Base-by-base conservation (phyloP, 305 asterid genomes). In the Fraxinus baroniana region DNA sequence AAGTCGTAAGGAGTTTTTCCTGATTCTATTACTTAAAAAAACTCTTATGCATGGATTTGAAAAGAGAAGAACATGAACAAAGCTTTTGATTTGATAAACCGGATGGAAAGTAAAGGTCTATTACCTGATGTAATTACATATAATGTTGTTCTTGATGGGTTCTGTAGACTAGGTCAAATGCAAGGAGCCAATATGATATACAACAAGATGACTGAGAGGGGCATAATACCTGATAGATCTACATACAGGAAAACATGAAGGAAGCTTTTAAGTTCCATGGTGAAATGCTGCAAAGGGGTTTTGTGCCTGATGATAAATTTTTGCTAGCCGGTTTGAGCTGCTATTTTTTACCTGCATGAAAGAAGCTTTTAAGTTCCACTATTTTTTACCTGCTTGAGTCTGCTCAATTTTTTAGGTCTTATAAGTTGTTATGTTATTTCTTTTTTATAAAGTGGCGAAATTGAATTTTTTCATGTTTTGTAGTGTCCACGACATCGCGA, bases 251-350 rank as follows among this genome's bases (percentile, higher is more conserved):
- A 20, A 89, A 91, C 87, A 24, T 90, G 82, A 89, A 86, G 85
- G 94, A 92, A 86, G 98, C 97, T 81, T 92, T 91, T 86, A 77
- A 30, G 77, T 49, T 94, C 70, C 98, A 94, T 66, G 94, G 91
- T 86, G 93, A 91, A 82, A 94, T 94, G 97, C 84, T 94, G 89
- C 86, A 81, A 78, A 83, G 74, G 89, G 97, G 95, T 9, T 94
- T 94, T 74, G 89, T 81, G 81, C 98, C 94, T 7, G 98, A 92
- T 84, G 97, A 94, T 79, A 91, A 88, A 79, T 92, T 90, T 86
- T 94, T 90, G 90, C 78, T 15, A 62, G 44, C 13, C 37, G 41
- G 46, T 46, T 83, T 76, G 55, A 82, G 79, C 66, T 35, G 77
- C 73, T 75, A 30, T 49, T 35, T 30, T 33, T 33, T 33, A 33